Evolutionary conservation across 192 early-diverging fungal genomes (phyloP), one percentile per base, ranked within the genome.

Genomic region (Gigaspora rosea): DNA sequence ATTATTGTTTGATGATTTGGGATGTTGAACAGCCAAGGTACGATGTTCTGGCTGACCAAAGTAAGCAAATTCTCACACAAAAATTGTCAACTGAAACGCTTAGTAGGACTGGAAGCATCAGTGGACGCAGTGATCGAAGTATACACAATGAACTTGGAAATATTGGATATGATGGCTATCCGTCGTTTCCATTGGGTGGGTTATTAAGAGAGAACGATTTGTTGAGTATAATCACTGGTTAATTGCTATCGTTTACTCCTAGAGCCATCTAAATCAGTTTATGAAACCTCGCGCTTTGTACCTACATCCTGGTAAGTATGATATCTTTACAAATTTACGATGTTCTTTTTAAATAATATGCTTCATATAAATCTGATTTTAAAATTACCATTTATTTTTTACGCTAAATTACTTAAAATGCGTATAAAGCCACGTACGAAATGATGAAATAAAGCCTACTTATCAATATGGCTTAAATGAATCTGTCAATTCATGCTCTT

Each of bases 1-100:
- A 94, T 58, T 83, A 82, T 32, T 89, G 90, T 69, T 76, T 94
- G 52, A 80, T 92, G 75, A 87, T 95, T 4, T 95, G 93, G 92
- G 92, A 95, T 84, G 78, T 91, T 4, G 88, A 88, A 64, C 80
- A 84, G 67, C 82, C 71, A 35, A 71, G n/a, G 18, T 50, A 35
- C 16, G 18, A 27, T 52, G 1, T 32, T 46, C 8, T 35, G 15
- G 20, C 11, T 33, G n/a, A 51, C 63, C 10, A 48, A 16, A 33
- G 58, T 73, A 62, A 75, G 63, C 47, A 64, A 27, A 12, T 20
- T 46, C 49, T 9, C 22, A 58, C 48, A 8, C 27, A 58, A 33
- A 73, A 57, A 57, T 48, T 57, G 32, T 36, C 57, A 12, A n/a
- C 62, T 16, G 59, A 75, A 27, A 8, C n/a, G 18, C 61, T 59